phyloP scores from a whole-genome alignment of 768 basidiomycete genomes.

The Mycena alexandri region DNA sequence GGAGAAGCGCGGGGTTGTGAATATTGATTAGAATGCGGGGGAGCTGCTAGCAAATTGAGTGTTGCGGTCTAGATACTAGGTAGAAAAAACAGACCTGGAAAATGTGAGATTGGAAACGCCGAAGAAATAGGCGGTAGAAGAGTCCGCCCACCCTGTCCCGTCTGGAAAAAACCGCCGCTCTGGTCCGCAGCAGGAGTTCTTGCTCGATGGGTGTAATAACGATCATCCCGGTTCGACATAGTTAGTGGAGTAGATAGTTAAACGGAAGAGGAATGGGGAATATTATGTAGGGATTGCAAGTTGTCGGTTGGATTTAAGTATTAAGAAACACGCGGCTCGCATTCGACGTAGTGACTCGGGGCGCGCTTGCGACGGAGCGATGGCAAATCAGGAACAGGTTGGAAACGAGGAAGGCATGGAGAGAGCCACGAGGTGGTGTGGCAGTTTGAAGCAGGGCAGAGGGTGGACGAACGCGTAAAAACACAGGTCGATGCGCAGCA shows the following conservation, averaged over 20 bases:
- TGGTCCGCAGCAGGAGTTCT: conserved; percentile 77
- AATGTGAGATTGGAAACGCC: conserved; percentile 89
- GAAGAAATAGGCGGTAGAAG: conserved; percentile 88
- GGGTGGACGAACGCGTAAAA: conserved; percentile 52
- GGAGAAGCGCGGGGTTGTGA: conserved; percentile 76
- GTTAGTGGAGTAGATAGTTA: conserved; percentile 46
- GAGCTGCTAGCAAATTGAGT: conserved; percentile 74
- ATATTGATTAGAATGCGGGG: conserved; percentile 71
- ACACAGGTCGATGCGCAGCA: conserved; percentile 42
- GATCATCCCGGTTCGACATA: conserved; percentile 83
- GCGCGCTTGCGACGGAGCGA: conserved; percentile 51
- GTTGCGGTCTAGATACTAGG: conserved; percentile 63
- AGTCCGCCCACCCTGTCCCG: conserved; percentile 91
- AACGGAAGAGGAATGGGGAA: conserved; percentile 60
- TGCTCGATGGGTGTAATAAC: conserved; percentile 78
- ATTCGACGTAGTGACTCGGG: conserved; percentile 43
- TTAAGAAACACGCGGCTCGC: conserved; percentile 51
- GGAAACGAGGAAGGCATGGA: conserved; percentile 65
- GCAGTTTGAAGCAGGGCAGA: conserved; percentile 49
- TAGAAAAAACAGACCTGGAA: conserved; percentile 85
- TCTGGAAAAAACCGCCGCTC: conserved; percentile 75
- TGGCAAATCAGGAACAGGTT: conserved; percentile 58
- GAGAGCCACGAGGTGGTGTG: conserved; percentile 63
- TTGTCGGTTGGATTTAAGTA: conserved; percentile 61
- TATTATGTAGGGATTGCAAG: conserved; percentile 65